Evolutionary conservation across 2,329 filamentous ascomycete genomes (phyloP).

Genomic region (Aureobasidium namibiae): DNA sequence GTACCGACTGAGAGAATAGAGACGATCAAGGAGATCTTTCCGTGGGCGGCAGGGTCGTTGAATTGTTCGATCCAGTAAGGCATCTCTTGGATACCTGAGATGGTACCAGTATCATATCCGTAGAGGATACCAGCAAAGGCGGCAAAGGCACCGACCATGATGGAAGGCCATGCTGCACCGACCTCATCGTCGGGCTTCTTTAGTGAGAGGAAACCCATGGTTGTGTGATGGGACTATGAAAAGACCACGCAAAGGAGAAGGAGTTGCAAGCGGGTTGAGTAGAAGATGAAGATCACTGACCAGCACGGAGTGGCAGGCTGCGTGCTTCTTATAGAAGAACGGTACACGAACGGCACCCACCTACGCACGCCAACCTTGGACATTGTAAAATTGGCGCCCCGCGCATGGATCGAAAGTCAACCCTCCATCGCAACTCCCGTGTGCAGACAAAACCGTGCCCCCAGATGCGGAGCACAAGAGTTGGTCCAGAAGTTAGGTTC

Average conservation of each 20-base stretch:
- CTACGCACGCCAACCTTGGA: slow-evolving; percentile 7
- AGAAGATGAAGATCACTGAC: not conserved
- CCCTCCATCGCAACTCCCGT: not conserved
- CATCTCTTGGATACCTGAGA: slow-evolving; percentile 14
- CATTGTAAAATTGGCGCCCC: slow-evolving; percentile 5
- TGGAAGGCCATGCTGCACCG: slow-evolving; percentile 36
- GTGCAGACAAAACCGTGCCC: not conserved
- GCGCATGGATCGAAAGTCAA: slow-evolving; percentile 7
- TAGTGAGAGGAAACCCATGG: slow-evolving; percentile 30
- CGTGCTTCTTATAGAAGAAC: slow-evolving; percentile 3
- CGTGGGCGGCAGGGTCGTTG: slow-evolving; percentile 7
- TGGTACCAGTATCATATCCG: slow-evolving; percentile 12
- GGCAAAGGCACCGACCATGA: slow-evolving; percentile 30
- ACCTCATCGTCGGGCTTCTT: slow-evolving; percentile 35
- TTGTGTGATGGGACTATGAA: not conserved
- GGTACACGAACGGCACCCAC: not conserved
- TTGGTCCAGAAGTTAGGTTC: not conserved
- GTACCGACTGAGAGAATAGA: slow-evolving; percentile 20
- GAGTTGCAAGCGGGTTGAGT: not conserved
- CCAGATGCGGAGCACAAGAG: not conserved
- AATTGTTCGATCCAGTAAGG: slow-evolving; percentile 15
- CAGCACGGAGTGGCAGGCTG: not conserved
- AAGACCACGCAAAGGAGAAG: not conserved
- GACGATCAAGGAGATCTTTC: slow-evolving; percentile 17
- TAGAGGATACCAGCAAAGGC: slow-evolving; percentile 27